phyloP scores from a whole-genome alignment of 2,329 filamentous ascomycete species.

The Penicillium sp. region DNA sequence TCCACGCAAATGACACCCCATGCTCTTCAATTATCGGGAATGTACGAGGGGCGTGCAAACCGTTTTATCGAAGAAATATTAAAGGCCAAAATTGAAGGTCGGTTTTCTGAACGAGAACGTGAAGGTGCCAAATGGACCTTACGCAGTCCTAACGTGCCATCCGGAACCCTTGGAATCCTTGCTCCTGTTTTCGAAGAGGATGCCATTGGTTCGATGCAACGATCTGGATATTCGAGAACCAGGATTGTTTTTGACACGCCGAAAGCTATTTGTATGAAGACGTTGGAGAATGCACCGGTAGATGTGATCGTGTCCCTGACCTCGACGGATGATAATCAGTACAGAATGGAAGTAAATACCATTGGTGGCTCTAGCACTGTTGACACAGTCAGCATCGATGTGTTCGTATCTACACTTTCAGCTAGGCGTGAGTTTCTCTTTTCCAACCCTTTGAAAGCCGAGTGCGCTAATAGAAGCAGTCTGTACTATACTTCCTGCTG shows the following conservation, averaged over 20 bases:
- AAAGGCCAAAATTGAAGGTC: constrained; percentile 79
- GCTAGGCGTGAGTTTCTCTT: constrained; percentile 59
- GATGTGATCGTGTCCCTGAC: constrained; percentile 62
- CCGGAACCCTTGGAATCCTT: constrained; percentile 53
- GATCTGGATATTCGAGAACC: constrained; percentile 41
- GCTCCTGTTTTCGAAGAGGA: constrained; percentile 42
- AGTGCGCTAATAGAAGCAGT: constrained; percentile 46
- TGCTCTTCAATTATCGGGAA: constrained; percentile 68
- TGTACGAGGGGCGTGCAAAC: constrained; percentile 71
- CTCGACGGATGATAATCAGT: constrained; percentile 60
- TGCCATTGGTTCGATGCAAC: constrained; percentile 45
- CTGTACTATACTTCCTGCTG: constrained; percentile 65
- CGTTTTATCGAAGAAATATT: constrained; percentile 80
- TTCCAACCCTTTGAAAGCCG: constrained; percentile 3
- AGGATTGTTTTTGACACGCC: constrained; percentile 35
- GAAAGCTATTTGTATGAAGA: constrained; percentile 26
- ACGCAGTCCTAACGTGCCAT: constrained; percentile 60
- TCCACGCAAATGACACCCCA: constrained; percentile 47
- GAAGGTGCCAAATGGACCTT: constrained; percentile 79
- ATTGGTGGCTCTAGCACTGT: constrained; percentile 67
- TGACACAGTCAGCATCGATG: constrained; percentile 68
- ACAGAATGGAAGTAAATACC: constrained; percentile 57
- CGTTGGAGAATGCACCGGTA: constrained; percentile 30
- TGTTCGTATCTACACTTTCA: constrained; percentile 71
- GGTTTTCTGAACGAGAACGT: constrained; percentile 78